These are phyloP conservation scores for Purpureocillium lavendulum DNA, from an alignment of 2,329 filamentous ascomycete genomes.

Conservation along the genomic window DNA sequence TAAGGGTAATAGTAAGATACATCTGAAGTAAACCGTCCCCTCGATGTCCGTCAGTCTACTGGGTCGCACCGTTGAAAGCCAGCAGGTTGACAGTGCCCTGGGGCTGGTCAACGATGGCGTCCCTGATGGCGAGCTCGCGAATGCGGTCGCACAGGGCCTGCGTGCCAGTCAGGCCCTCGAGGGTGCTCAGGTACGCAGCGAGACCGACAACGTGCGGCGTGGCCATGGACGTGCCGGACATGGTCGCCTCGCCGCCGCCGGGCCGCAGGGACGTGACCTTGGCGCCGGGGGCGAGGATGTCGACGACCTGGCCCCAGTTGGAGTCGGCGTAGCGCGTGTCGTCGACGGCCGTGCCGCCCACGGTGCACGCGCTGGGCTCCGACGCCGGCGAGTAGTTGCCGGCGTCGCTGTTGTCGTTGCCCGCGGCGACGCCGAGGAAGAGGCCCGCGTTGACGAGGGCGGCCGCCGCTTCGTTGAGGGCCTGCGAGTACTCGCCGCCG, in stretches of 20 bases:
- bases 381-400: slow-evolving; percentile 31
- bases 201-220: slow-evolving; percentile 34
- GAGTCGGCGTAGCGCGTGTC: slow-evolving; percentile 32
- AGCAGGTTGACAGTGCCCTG: slow-evolving; percentile 38
- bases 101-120: slow-evolving; percentile 28
- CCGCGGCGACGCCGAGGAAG: slow-evolving; percentile 42
- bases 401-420: slow-evolving; percentile 35
- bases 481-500: slow-evolving; percentile 29
- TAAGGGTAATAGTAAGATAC: no score
- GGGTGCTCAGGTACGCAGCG: slow-evolving; percentile 13
- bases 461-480: slow-evolving; percentile 37
- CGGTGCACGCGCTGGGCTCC: slow-evolving; percentile 34
- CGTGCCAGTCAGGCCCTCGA: slow-evolving; percentile 23
- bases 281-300: slow-evolving; percentile 36
- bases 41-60: no score
- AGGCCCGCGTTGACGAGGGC: slow-evolving; percentile 31
- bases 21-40: no score
- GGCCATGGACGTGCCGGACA: slow-evolving; percentile 40
- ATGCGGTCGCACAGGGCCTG: slow-evolving; percentile 37
- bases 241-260: slow-evolving; percentile 22
- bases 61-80: slow-evolving; percentile 37
- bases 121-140: slow-evolving; percentile 28
- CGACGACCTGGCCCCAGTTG: slow-evolving; percentile 37
- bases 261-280: slow-evolving; percentile 35
- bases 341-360: slow-evolving; percentile 29